phyloP scores from a whole-genome alignment of 352 stramenopile species.

The Phytophthora citricola region DNA sequence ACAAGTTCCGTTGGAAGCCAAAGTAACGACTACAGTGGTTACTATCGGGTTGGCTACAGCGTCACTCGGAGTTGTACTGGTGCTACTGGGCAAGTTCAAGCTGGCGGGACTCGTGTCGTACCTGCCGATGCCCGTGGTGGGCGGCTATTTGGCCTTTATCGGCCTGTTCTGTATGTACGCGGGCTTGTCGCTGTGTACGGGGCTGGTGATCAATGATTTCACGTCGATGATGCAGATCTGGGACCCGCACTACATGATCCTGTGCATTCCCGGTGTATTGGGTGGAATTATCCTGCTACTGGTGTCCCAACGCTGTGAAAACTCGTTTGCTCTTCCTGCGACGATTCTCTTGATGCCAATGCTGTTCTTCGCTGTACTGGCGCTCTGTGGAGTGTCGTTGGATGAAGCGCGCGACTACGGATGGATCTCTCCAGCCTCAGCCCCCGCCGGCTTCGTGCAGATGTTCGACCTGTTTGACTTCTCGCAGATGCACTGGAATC shows the following conservation, averaged over 20 bases:
- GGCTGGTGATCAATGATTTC: slow-evolving; percentile 89
- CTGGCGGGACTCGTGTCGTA: slow-evolving; percentile 96
- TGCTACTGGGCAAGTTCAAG: slow-evolving; percentile 94
- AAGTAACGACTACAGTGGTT: slow-evolving; percentile 95
- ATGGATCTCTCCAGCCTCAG: slow-evolving; percentile 88
- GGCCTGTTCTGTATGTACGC: slow-evolving; percentile 96
- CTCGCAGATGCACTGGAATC: slow-evolving; percentile 89
- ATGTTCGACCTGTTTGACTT: slow-evolving; percentile 94
- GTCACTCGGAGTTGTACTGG: slow-evolving; percentile 92
- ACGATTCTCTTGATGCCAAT: slow-evolving; percentile 90
- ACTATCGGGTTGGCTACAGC: slow-evolving; percentile 92
- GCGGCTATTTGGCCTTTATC: slow-evolving; percentile 98
- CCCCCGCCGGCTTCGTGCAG: slow-evolving; percentile 63
- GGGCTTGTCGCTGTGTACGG: slow-evolving; percentile 92
- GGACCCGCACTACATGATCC: slow-evolving; percentile 70
- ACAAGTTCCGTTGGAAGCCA: slow-evolving; percentile 65
- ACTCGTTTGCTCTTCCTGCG: slow-evolving; percentile 73
- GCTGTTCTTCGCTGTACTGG: slow-evolving; percentile 92
- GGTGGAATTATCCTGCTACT: slow-evolving; percentile 86
- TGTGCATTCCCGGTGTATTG: slow-evolving; percentile 87
- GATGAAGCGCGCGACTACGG: slow-evolving; percentile 91
- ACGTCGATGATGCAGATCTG: slow-evolving; percentile 78
- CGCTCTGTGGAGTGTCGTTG: slow-evolving; percentile 79
- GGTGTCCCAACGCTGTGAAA: slow-evolving; percentile 82
- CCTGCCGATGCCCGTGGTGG: slow-evolving; percentile 97